Conservation (phyloP, 2,329 filamentous ascomycete genomes). For the Verticillium zaregamsianum region DNA sequence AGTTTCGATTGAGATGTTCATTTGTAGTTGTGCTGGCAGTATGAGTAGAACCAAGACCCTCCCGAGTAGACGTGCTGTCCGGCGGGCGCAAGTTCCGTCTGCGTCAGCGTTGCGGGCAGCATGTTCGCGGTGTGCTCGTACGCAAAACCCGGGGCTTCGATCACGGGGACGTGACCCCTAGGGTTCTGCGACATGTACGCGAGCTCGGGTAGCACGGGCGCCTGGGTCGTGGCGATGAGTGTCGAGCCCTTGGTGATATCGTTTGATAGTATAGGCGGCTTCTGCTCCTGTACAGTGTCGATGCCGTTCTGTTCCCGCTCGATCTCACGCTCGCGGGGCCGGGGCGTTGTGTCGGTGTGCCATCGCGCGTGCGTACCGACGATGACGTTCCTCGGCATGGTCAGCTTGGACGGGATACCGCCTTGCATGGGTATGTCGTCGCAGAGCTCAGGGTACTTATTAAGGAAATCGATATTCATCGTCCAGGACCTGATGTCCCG, state of each 20-base stretch:
- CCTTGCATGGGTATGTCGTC: slow-evolving; percentile 7
- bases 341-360: not conserved
- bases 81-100: not conserved
- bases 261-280: not conserved
- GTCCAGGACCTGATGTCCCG: slow-evolving; percentile 22
- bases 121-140: not conserved
- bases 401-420: not conserved
- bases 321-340: not conserved
- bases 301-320: not conserved
- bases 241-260: not conserved
- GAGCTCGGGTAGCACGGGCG: not conserved
- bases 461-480: slow-evolving; percentile 21
- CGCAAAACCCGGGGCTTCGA: not conserved
- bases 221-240: not conserved
- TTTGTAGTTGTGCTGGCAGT: not conserved
- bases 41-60: not conserved
- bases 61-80: not conserved
- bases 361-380: not conserved
- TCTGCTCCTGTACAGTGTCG: not conserved
- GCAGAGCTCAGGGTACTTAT: slow-evolving; percentile 18
- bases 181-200: not conserved
- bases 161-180: not conserved
- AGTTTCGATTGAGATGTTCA: not conserved
- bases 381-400: not conserved
- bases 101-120: not conserved